phyloP scores from a whole-genome alignment of 148 eudicot genomes.

The Vaccinium macrocarpon region DNA sequence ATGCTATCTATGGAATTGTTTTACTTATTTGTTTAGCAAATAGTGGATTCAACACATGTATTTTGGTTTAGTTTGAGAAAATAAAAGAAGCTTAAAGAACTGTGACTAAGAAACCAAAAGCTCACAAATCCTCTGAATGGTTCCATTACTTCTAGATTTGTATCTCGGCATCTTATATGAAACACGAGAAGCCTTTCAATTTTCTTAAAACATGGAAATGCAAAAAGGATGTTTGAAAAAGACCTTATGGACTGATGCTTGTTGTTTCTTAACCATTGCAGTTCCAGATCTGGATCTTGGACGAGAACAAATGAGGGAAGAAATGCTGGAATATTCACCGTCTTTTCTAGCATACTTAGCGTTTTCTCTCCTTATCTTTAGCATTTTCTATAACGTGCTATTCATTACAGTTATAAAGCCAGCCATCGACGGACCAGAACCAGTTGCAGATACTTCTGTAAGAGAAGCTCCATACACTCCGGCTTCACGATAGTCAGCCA shows the following conservation, averaged over 20 bases:
- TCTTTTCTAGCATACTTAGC: conserved; percentile 32
- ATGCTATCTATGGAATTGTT: too few relatives aligned
- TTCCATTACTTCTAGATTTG: background rate
- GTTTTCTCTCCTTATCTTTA: conserved; percentile 36
- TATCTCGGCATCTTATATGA: background rate
- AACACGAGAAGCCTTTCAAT: background rate
- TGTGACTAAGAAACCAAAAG: background rate
- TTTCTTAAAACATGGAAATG: background rate
- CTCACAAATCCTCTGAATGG: background rate
- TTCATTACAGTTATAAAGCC: conserved; percentile 62
- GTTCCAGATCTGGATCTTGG: conserved; percentile 32
- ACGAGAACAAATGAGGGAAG: conserved; percentile 31
- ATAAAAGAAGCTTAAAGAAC: background rate
- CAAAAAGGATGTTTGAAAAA: background rate
- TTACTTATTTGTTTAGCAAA: too few relatives aligned
- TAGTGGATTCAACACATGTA: too few relatives aligned
- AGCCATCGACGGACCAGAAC: conserved; percentile 47
- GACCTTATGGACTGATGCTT: background rate
- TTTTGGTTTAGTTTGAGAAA: background rate
- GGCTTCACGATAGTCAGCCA: conserved; percentile 9
- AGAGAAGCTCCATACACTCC: background rate
- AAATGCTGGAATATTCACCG: conserved; percentile 33
- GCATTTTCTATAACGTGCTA: conserved; percentile 52
- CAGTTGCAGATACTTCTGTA: conserved; percentile 15
- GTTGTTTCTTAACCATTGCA: conserved; percentile 22